Base-by-base conservation (phyloP, 108 stramenopile species). In the Skeletonema marinoi region DNA sequence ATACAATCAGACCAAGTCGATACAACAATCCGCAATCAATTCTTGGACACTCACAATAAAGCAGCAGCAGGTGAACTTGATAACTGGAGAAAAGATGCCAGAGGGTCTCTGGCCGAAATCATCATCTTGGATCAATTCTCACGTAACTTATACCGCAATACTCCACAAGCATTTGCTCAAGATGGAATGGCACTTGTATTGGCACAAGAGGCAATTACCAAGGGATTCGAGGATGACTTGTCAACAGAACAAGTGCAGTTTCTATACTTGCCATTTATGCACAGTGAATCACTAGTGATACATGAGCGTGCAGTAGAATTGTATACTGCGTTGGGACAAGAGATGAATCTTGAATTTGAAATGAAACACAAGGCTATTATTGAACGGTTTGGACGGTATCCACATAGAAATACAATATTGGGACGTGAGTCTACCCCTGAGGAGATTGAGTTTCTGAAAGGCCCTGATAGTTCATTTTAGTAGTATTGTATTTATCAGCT, bases 371-470 rank as follows among this genome's bases (percentile, higher is more conserved):
- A 51, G 51, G 66, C 46, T 3, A 86, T 93, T 11, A 70, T 93
- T 51, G 85, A 88, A 16, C 75, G 82, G 33, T 93, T 93, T 78
- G 90, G 90, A 0, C 78, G 90, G 13, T 93, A 89, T 71, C 92
- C 92, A 6, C 89, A 93, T 66, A 70, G 92, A 16, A 93, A 93
- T 71, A 30, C 32, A 8, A 67, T 81, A 60, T 31, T 75, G 64
- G 86, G 84, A 62, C 58, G 92, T 16, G 56, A 71, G 11, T 74
- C 44, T 41, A 93, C 89, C 12, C 56, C 61, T 16, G 90, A 85
- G 69, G 92, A 93, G 69, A 38, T 69, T 46, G 78, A 61, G 12
- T 93, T 87, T 88, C 63, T 93, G 13, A 73, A 70, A 1, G 78
- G 83, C 31, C 36, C 39, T 6, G 83, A 87, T 29, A 56, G 54